Percentiles rank a stretch among this genome's conserved stretches.
phyloP scores from a whole-genome alignment of 2,329 filamentous ascomycete species.

The Alternaria metachromatica region DNA sequence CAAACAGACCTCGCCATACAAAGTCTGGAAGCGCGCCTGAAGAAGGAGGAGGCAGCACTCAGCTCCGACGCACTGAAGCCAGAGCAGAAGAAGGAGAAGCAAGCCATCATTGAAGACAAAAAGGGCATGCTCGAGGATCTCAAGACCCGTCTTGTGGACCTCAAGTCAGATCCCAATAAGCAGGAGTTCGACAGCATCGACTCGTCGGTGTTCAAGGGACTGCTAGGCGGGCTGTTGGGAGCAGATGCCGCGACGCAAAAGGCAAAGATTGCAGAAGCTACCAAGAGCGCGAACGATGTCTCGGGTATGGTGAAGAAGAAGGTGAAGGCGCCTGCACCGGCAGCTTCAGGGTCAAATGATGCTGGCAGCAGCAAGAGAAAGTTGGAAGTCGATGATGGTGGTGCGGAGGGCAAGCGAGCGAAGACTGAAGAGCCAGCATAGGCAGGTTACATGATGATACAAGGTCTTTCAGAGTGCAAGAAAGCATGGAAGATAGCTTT shows the following conservation, averaged over 20 bases:
- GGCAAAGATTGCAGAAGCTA: slow-evolving; percentile 73
- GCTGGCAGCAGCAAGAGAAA: slow-evolving; percentile 40
- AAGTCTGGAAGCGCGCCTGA: slow-evolving; percentile 73
- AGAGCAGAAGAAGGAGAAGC: slow-evolving; percentile 70
- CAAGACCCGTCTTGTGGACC: slow-evolving; percentile 68
- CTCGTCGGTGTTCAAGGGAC: slow-evolving; percentile 60
- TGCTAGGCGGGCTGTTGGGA: slow-evolving; percentile 69
- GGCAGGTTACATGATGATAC: no score
- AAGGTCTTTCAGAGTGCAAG: no score
- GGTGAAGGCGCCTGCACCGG: slow-evolving; percentile 56
- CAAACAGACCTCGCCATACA: slow-evolving; percentile 78
- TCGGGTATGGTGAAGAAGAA: slow-evolving; percentile 76
- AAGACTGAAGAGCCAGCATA: slow-evolving; percentile 47
- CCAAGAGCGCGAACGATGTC: slow-evolving; percentile 75
- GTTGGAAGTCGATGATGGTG: slow-evolving; percentile 35
- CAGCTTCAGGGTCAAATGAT: slow-evolving; percentile 12
- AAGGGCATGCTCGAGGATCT: slow-evolving; percentile 81
- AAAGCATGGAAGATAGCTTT: no score
- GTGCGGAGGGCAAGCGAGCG: slow-evolving; percentile 37
- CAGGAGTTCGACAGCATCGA: slow-evolving; percentile 50
- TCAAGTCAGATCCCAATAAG: slow-evolving; percentile 65
- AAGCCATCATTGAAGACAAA: slow-evolving; percentile 68
- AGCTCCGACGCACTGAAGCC: slow-evolving; percentile 55
- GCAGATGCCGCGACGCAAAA: slow-evolving; percentile 67
- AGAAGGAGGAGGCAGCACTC: slow-evolving; percentile 72